These are phyloP conservation scores for Aspergillus affinis DNA, from an alignment of 495 filamentous ascomycete genomes.

Conservation along the genomic window DNA sequence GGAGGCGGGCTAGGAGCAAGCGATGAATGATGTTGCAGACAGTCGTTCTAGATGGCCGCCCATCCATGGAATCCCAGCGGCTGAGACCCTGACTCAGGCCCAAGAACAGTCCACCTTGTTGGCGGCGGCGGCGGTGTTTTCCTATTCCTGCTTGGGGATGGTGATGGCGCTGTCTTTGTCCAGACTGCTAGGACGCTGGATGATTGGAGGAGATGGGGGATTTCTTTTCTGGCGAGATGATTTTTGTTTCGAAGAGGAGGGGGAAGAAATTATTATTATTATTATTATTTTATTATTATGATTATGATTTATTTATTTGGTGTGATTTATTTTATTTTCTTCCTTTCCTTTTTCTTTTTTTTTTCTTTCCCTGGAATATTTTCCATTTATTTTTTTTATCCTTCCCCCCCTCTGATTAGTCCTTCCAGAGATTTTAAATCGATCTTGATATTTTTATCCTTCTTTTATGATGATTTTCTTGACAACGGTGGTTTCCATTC, in stretches of 20 bases:
- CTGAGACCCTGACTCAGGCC: constrained; percentile 18
- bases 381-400: too few relatives aligned
- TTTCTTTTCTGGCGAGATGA: constrained; percentile 11
- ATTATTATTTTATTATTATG: constrained; percentile 14
- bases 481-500: not conserved
- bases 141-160: constrained; percentile 9
- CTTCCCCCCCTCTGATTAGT: not conserved
- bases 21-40: constrained; percentile 18
- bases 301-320: constrained; percentile 11
- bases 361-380: constrained; percentile 8
- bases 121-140: constrained; percentile 14
- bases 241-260: not conserved
- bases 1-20: constrained; percentile 9
- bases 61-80: constrained; percentile 12
- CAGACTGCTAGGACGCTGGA: constrained; percentile 13
- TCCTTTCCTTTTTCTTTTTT: constrained; percentile 11
- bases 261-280: not conserved
- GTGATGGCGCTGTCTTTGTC: constrained; percentile 21
- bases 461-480: constrained; percentile 8
- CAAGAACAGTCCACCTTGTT: not conserved
- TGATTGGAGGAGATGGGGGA: not conserved
- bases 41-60: constrained; percentile 16
- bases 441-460: constrained; percentile 9
- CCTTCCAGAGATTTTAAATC: not conserved
- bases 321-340: constrained; percentile 8